A percentile compares a stretch with the other conserved stretches of the same genome.
Conservation (phyloP, 208 protist genomes). For the Plasmodiophora brassicae region DNA sequence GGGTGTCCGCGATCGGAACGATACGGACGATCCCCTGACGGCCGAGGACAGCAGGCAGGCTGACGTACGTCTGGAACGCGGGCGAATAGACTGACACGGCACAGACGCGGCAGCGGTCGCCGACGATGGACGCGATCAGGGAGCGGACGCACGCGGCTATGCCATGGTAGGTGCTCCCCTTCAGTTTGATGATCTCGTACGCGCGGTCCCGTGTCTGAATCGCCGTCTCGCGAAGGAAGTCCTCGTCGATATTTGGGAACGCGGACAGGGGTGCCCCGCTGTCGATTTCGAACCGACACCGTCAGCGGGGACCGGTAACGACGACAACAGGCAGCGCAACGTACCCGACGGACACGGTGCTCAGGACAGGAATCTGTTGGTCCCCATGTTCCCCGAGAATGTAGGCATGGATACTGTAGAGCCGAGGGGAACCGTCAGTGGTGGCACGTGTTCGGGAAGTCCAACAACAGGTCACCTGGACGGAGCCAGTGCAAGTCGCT, state of each 20-base stretch:
- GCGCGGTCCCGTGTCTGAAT: neutral
- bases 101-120: neutral
- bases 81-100: neutral
- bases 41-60: conserved; percentile 4
- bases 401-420: too few relatives aligned
- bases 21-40: neutral
- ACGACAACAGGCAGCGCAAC: neutral
- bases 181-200: conserved; percentile 1
- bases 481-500: neutral
- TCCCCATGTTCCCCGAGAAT: conserved; percentile 1
- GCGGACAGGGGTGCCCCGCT: neutral
- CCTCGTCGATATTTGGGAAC: neutral
- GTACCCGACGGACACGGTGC: neutral
- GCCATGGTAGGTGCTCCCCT: conserved; percentile 25
- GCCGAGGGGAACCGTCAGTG: too few relatives aligned
- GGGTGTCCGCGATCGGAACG: neutral
- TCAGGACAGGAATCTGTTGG: neutral
- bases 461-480: too few relatives aligned
- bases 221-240: neutral
- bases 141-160: neutral
- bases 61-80: neutral
- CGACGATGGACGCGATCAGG: neutral
- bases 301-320: neutral
- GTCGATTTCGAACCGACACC: too few relatives aligned
- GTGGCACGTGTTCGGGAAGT: too few relatives aligned